phyloP scores from a whole-genome alignment of 495 filamentous ascomycete species.

The Alectoria sarmentosa region DNA sequence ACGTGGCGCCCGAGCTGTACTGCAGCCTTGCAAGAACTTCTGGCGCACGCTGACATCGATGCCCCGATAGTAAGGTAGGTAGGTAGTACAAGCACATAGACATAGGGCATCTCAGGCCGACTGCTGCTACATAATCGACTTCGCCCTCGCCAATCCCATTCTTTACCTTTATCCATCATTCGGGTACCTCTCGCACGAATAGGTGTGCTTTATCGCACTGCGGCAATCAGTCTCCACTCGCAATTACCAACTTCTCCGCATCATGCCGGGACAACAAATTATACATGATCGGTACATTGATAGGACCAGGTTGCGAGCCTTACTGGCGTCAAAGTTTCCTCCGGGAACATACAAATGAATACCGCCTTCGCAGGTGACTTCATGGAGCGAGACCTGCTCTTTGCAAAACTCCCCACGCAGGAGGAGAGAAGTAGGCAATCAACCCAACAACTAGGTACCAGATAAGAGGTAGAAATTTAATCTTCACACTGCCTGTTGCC shows the following conservation, averaged over 20 bases:
- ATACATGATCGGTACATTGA: background rate
- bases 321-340: background rate
- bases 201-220: background rate
- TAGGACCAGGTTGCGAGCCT: background rate
- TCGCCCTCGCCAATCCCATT: background rate
- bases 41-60: background rate
- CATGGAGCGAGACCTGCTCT: background rate
- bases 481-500: constrained; percentile 7
- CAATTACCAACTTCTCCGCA: background rate
- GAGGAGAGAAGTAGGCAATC: background rate
- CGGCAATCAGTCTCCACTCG: background rate
- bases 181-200: background rate
- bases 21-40: background rate
- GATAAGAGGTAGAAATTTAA: background rate
- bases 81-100: background rate
- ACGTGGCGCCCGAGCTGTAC: background rate
- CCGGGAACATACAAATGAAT: background rate
- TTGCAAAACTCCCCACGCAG: background rate
- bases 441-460: background rate
- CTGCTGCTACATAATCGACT: background rate
- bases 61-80: too few species aligned
- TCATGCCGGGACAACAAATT: background rate
- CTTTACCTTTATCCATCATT: too few species aligned
- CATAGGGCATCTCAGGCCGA: background rate
- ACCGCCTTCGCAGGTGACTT: background rate